Evolutionary conservation across 345 rosid genomes (phyloP).

Genomic region (Rubroshorea leprosula): DNA sequence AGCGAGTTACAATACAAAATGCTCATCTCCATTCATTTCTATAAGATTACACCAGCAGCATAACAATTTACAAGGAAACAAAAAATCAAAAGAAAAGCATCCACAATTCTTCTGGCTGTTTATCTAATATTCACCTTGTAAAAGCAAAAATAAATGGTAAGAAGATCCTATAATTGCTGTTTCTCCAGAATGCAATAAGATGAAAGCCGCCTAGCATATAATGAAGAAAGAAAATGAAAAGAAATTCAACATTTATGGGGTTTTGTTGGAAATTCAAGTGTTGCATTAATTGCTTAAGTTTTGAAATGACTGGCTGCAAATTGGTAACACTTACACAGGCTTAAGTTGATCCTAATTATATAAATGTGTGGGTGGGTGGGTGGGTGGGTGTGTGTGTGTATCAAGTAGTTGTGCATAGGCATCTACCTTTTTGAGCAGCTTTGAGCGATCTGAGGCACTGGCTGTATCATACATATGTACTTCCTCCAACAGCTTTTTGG

Average conservation of each 20-base stretch:
- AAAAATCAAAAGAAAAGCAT: not conserved
- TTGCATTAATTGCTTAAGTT: too few species aligned
- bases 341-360: too few species aligned
- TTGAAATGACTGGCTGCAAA: too few species aligned
- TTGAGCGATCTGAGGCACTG: constrained; percentile 37
- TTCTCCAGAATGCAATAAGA: not conserved
- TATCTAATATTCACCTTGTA: not conserved
- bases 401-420: constrained; percentile 1
- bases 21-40: not conserved
- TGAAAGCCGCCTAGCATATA: not conserved
- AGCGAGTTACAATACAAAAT: constrained; percentile 5
- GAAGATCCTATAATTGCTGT: not conserved
- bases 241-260: too few species aligned
- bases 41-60: too few species aligned
- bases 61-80: not conserved
- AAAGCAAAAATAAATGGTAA: not conserved
- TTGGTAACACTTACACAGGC: too few species aligned
- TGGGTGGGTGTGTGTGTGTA: too few species aligned
- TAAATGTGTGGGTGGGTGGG: too few species aligned
- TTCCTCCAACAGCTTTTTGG: constrained; percentile 36
- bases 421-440: constrained; percentile 41
- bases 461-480: constrained; percentile 25
- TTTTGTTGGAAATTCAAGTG: too few species aligned
- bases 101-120: not conserved
- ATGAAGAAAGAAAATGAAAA: not conserved